Evolutionary conservation across 2,329 filamentous ascomycete genomes (phyloP), one percentile per base, ranked within the genome.

Genomic region (Penicillium sp.): DNA sequence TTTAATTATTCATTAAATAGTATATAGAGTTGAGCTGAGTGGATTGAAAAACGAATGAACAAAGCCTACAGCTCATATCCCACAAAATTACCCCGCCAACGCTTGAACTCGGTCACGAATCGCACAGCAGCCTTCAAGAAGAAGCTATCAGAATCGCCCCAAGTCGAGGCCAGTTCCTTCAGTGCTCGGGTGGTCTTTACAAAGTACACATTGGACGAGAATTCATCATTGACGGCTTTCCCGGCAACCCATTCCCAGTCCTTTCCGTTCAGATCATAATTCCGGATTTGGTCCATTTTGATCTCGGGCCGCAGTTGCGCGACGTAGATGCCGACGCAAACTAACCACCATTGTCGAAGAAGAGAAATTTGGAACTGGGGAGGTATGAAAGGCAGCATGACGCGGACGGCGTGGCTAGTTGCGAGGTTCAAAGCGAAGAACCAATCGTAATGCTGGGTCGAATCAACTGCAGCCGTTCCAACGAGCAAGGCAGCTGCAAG

Each of bases 311-410:
- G 83, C 27, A 89, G 77, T 68, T 90, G 88, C 2, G 86, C 78
- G 53, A 96, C 85, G 70, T 94, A 97, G 12, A 93, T 83, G 0
- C 86, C 84, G 42, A 97, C 74, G 0, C 89, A 86, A 42, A 96
- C 83, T 6, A 99, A 78, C 90, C 91, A 96, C 92, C 94, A 97
- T 72, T 96, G 87, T 39, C 89, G 82, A 9, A 97, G 81, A 5
- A 99, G 78, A 23, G 79, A 79, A 45, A 91, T 73, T 65, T 96
- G 93, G 66, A 87, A 88, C 67, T 86, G 84, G 15, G 82, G 75
- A 0, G 92, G 91, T 12, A 97, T 78, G 36, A 91, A 75, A 0
- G 94, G 91, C 3, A 99, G 79, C 6, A 99, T 76, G 25, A 96
- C 85, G n/a, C 94, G 85, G 13, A 96, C 84, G 0, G 94, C 93